Conservation (phyloP, 169 alveolate genomes). For the Theileria orientalis region DNA sequence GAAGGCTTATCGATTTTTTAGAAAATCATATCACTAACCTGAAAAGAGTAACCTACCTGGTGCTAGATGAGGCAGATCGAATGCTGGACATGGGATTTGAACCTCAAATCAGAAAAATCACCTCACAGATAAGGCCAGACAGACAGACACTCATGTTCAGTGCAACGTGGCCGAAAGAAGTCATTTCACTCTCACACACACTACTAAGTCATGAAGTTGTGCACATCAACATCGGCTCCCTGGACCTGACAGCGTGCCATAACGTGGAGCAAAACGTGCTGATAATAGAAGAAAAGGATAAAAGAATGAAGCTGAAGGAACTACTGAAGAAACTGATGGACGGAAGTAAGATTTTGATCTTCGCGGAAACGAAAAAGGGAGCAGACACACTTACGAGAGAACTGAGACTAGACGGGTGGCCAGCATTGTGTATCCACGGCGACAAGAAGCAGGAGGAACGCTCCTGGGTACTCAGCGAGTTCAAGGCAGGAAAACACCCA, state of each 20-base stretch:
- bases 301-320: conserved; percentile 61
- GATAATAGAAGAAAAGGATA: conserved; percentile 79
- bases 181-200: conserved; percentile 90
- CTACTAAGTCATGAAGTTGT: conserved; percentile 93
- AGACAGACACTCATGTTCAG: conserved; percentile 96
- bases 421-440: conserved; percentile 96
- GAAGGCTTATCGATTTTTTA: conserved; percentile 94
- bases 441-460: conserved; percentile 94
- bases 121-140: conserved; percentile 88
- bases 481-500: conserved; percentile 91
- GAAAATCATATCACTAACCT: conserved; percentile 90
- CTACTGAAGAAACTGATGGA: conserved; percentile 73
- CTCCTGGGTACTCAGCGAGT: conserved; percentile 90
- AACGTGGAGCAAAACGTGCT: conserved; percentile 86
- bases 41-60: conserved; percentile 94
- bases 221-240: conserved; percentile 94
- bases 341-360: conserved; percentile 84
- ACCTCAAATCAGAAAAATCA: conserved; percentile 93
- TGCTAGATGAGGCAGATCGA: conserved; percentile 97
- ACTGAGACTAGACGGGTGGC: conserved; percentile 89
- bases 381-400: conserved; percentile 87
- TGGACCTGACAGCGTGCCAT: conserved; percentile 88
- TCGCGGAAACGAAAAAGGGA: conserved; percentile 84
- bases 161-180: conserved; percentile 99
- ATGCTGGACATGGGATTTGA: conserved; percentile 99